Base-by-base conservation (phyloP, 768 basidiomycete species). In the Nidularia sp. region DNA sequence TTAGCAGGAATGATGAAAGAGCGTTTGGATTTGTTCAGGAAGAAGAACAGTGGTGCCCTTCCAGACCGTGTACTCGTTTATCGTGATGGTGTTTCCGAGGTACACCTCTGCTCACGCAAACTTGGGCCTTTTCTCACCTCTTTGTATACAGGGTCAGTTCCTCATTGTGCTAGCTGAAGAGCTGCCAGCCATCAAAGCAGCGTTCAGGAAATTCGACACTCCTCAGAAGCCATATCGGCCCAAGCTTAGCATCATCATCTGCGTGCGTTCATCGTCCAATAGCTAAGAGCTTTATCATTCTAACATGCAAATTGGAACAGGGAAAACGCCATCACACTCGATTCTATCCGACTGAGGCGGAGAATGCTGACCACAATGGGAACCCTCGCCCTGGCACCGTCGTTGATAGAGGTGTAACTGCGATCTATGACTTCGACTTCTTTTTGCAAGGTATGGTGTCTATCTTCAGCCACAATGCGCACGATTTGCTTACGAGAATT, bases 81-180 rank as follows among this genome's bases (percentile, higher is more conserved):
- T 60, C 82, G 91, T 15, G 90, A 92, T 62, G 90, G 90, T 47
- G 88, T 92, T 31, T 90, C 88, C 2, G 89, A 91, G 70, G 88
- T 86, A 35, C 32, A 52, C 35, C 35, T 39, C 39, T 70, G 72
- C 48, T 74, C 75, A 9, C 13, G 13, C 32, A 41, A 10, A 25
- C 32, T n/a, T n/a, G 8, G 32, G 31, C 42, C 32, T 41, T 46
- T 9, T 13, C 18, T 49, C 12, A 18, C 18, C 39, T 12, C 34
- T 6, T 52, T 9, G 9, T 39, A 9, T 70, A 12, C 71, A 91
- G 81, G 88, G 88, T 0, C 89, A 92, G 68, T 91, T 87, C 59
- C 60, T 72, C 41, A 78, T 70, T 29, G 87, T 92, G 5, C 66
- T 88, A 13, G 61, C 65, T 0, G 68, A 86, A 49, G 90, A 93